Base-by-base conservation (phyloP, 345 rosid species). In the Viola odorata region DNA sequence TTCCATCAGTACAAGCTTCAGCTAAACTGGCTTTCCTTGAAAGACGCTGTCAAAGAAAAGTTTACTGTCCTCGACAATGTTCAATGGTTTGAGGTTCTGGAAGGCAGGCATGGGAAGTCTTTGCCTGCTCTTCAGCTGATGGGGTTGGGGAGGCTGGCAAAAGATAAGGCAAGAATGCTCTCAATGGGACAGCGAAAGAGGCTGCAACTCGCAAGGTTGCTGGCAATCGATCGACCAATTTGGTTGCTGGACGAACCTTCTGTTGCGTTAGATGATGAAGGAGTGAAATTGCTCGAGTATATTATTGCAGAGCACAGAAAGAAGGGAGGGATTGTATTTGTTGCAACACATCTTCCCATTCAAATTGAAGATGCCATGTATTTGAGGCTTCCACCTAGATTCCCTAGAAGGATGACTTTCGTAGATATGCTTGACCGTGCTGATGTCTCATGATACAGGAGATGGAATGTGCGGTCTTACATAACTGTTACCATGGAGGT, bases 181-280 rank as follows among this genome's bases (percentile, higher is more conserved):
- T 92, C 94, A 4, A 92, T 92, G 96, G 98, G 98, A 4, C 96
- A 89, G 64, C 76, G 89, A 53, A 92, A 89, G 74, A 78, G 94
- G 71, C 73, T 92, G 72, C 98, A 89, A 65, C 85, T 89, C 14
- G 96, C 96, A 0, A 84, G 96, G 77, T 63, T 85, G 57, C 73
- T 89, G 0, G 95, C 96, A 1, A 83, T 92, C 7, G 96, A 92
- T 52, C 65, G 96, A 37, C 98, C 94, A 4, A 92, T 92, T 39
- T 92, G 96, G 96, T 75, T 89, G 59, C 79, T 92, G 12, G 95
- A 92, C 4, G 91, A 92, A 65, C 97, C 94, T 12, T 89, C 96
- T 0, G 91, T 89, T 65, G 96, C 97, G 3, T 71, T 92, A 61
- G 97, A 92, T 65, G 81, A 78, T 37, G 90, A 92, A 6, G 96